These are phyloP conservation scores for Tieghemostelium lacteum DNA, from an alignment of 78 protist species.

Conservation along the genomic window DNA sequence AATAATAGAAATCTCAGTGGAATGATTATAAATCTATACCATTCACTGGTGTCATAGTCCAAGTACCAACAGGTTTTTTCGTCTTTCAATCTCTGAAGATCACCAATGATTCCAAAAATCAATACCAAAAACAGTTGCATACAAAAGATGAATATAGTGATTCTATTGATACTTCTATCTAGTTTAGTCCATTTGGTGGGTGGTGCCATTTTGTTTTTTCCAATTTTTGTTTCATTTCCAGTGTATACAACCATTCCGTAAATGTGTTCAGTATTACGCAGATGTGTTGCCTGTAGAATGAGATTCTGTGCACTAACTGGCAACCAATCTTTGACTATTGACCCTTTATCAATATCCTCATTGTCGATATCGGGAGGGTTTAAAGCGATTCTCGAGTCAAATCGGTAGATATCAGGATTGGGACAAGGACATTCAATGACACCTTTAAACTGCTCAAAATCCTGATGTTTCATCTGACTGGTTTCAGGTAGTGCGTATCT, in stretches of 20 bases:
- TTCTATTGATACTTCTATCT: constrained; percentile 77
- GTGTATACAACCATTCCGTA: constrained; percentile 87
- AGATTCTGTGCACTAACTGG: constrained; percentile 17
- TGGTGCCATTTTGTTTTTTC: constrained; percentile 79
- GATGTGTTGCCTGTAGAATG: constrained; percentile 78
- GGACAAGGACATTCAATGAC: constrained; percentile 84
- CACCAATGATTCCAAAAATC: constrained; percentile 83
- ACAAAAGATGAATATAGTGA: constrained; percentile 73
- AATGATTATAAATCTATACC: constrained; percentile 13
- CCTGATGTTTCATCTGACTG: background rate
- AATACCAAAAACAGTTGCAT: constrained; percentile 78
- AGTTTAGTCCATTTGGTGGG: constrained; percentile 85
- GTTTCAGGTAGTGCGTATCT: constrained; percentile 49
- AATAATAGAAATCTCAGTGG: constrained; percentile 72
- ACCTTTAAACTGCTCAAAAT: constrained; percentile 26
- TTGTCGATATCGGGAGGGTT: background rate
- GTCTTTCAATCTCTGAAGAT: background rate
- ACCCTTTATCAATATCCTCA: background rate
- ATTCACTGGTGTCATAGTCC: background rate
- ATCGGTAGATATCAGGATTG: constrained; percentile 80
- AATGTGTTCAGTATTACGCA: constrained; percentile 66
- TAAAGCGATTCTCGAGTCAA: constrained; percentile 71
- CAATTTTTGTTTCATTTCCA: constrained; percentile 91
- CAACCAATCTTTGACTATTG: constrained; percentile 19
- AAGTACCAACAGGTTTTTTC: constrained; percentile 10